Percentiles rank a stretch among this genome's conserved stretches.
phyloP scores from a whole-genome alignment of 352 stramenopile genomes.

The Globisporangium uncinulatum region DNA sequence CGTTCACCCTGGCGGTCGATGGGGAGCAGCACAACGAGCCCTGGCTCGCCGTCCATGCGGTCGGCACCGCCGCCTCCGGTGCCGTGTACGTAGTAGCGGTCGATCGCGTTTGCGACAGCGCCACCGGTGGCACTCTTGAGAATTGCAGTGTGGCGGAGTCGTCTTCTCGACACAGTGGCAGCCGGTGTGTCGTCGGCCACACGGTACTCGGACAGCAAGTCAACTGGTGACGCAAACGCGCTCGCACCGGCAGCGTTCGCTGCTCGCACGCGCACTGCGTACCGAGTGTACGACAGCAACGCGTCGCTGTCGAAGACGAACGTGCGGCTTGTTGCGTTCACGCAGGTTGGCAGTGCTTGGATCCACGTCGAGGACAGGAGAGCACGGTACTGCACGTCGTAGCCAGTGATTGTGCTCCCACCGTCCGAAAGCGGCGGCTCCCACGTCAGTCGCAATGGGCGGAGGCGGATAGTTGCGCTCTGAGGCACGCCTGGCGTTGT shows the following conservation, averaged over 20 bases:
- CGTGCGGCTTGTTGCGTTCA: slow-evolving; percentile 3
- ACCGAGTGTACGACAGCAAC: slow-evolving; percentile 27
- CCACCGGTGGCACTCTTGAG: slow-evolving; percentile 24
- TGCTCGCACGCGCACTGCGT: slow-evolving; percentile 36
- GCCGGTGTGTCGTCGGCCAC: not conserved
- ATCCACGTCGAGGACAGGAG: slow-evolving; percentile 42
- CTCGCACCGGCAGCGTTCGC: slow-evolving; percentile 20
- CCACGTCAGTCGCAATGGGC: slow-evolving; percentile 27
- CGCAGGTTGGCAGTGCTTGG: slow-evolving; percentile 2
- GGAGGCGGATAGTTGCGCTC: not conserved
- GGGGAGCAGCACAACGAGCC: slow-evolving; percentile 55
- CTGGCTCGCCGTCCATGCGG: slow-evolving; percentile 34
- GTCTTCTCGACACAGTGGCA: too few species aligned
- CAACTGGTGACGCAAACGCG: slow-evolving; percentile 16
- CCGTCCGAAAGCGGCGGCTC: slow-evolving; percentile 21
- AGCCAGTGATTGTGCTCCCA: slow-evolving; percentile 18
- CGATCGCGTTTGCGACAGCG: slow-evolving; percentile 31
- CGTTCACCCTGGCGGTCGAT: slow-evolving; percentile 36
- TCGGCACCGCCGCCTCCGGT: slow-evolving; percentile 36
- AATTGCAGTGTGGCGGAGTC: not conserved
- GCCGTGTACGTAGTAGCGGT: slow-evolving; percentile 60
- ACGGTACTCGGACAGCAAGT: slow-evolving; percentile 39
- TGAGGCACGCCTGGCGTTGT: slow-evolving; percentile 20
- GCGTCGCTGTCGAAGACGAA: slow-evolving; percentile 10
- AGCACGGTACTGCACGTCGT: slow-evolving; percentile 42